phyloP scores from a whole-genome alignment of 495 filamentous ascomycete genomes.

The Oidiodendron maius region DNA sequence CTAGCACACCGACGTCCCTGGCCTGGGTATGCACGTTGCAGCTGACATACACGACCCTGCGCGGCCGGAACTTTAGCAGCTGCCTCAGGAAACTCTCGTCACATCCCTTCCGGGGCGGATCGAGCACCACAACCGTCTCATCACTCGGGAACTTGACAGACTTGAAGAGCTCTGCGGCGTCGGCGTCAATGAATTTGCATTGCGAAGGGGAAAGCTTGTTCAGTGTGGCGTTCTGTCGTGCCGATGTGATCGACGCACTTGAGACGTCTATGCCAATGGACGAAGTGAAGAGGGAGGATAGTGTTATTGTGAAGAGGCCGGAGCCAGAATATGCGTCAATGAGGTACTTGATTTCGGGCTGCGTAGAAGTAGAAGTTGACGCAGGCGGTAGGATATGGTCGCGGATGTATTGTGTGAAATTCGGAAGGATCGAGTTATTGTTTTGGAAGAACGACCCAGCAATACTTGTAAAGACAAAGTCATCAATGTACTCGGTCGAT shows the following conservation, averaged over 20 bases:
- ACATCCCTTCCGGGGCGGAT: slow-evolving; percentile 93
- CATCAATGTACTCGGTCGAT: slow-evolving; percentile 78
- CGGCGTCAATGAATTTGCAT: slow-evolving; percentile 76
- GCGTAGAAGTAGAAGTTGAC: slow-evolving; percentile 12
- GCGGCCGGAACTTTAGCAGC: slow-evolving; percentile 67
- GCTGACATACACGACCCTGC: slow-evolving; percentile 83
- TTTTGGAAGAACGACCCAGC: slow-evolving; percentile 98
- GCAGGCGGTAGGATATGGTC: slow-evolving; percentile 58
- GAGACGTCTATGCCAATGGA: slow-evolving; percentile 51
- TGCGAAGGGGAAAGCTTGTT: slow-evolving; percentile 57
- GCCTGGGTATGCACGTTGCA: slow-evolving; percentile 99
- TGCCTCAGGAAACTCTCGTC: slow-evolving; percentile 79
- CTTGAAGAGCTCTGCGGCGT: slow-evolving; percentile 77
- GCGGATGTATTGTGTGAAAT: slow-evolving; percentile 87
- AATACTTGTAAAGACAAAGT: slow-evolving; percentile 81
- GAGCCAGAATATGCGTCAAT: slow-evolving; percentile 97
- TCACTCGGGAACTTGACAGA: slow-evolving; percentile 61
- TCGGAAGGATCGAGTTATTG: slow-evolving; percentile 95
- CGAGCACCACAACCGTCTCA: slow-evolving; percentile 84
- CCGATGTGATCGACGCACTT: slow-evolving; percentile 64
- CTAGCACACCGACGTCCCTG: slow-evolving; percentile 79
- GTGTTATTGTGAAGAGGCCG: slow-evolving; percentile 92
- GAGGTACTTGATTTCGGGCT: slow-evolving; percentile 64
- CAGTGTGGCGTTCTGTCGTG: slow-evolving; percentile 65
- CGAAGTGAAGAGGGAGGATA: slow-evolving; percentile 71